Evolutionary conservation across 2,329 filamentous ascomycete species (phyloP), one percentile per base, ranked within the genome.

Genomic region (Aspergillus floridensis): DNA sequence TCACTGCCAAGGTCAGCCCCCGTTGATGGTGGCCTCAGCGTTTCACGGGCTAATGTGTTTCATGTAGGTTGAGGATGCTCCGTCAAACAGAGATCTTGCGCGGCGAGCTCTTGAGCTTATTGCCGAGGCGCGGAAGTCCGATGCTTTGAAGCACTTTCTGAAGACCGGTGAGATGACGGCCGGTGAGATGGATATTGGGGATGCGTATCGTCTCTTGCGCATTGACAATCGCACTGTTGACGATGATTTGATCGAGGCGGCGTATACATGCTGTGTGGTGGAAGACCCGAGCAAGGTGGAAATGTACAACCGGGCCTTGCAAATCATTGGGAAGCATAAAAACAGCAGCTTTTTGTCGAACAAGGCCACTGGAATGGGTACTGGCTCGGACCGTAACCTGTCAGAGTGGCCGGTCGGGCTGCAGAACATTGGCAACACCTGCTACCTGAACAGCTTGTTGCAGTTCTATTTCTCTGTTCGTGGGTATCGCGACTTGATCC

Each of bases 361-460:
- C 35, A 70, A 72, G 65, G 69, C 75, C 19, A 67, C 71, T n/a
- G 71, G 72, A 1, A 66, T 70, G 41, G 66, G 63, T 16, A 61
- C 61, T 3, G 70, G 74, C 44, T 61, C 71, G 21, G 69, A 72
- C 63, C 69, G 71, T 51, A 69, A 76, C 41, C 71, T 67, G 60
- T 74, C 77, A 50, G 80, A 84, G 31, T 87, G 91, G 74, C 95
- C 95, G 0, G 90, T 96, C 22, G 95, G 95, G 0, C 82, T 98
- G 5, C 85, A 88, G 63, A 99, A 98, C 67, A 96, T 98, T 59
- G 93, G 95, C 60, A 99, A 99, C 70, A 99, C 96, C 0, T 99
- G 95, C 74, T 99, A 99, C 70, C 82, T 99, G 57, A 99, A 99
- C 79, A 98, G 93, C 76, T 84, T 99, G 52, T 81, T 99, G 10